Evolutionary conservation across 306 rosid species (phyloP), one percentile per base, ranked within the genome.

Genomic region (Prunus armeniaca): DNA sequence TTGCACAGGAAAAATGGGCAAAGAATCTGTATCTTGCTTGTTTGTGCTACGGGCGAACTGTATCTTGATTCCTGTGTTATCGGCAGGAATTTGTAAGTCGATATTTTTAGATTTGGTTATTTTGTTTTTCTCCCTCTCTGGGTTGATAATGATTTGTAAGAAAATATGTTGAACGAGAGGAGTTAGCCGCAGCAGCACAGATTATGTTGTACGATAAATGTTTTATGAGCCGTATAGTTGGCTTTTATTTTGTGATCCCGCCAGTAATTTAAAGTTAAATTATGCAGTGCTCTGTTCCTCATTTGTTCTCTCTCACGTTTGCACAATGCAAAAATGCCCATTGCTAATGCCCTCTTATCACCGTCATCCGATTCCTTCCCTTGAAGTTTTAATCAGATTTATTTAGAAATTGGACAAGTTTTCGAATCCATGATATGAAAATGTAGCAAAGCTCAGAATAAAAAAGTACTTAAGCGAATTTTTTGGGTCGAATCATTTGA

Each of bases 11-110:
- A 74, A 94, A 91, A 84, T 94, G 98, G 98, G 82, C 93, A 20
- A 94, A 91, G 82, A 90, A 94, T 85, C 91, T 94, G 19, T 91
- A 90, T 69, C 90, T 94, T 69, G 90, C 98, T 46, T 90, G 96
- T 82, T 73, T 94, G 83, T 90, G 97, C 80, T 94, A 90, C 56
- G 98, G 98, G 81, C 96, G 96, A 66, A 90, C 97, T 13, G 97
- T 90, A 72, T 89, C 94, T 52, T 93, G 84, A 91, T 10, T 67
- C 56, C 38, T 45, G 30, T 64, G 47, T 41, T 63, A 12, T 27
- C 13, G 63, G 56, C 50, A 58, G 77, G 79, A 63, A 73, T 71
- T 82, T 72, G 67, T 45, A 43, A 69, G 75, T 34, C 61, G n/a
- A 30, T 81, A 70, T 77, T 73, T 58, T 57, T 30, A 57, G 38